Base-by-base conservation (phyloP, 2,329 filamentous ascomycete species). In the Penicillium sp. region DNA sequence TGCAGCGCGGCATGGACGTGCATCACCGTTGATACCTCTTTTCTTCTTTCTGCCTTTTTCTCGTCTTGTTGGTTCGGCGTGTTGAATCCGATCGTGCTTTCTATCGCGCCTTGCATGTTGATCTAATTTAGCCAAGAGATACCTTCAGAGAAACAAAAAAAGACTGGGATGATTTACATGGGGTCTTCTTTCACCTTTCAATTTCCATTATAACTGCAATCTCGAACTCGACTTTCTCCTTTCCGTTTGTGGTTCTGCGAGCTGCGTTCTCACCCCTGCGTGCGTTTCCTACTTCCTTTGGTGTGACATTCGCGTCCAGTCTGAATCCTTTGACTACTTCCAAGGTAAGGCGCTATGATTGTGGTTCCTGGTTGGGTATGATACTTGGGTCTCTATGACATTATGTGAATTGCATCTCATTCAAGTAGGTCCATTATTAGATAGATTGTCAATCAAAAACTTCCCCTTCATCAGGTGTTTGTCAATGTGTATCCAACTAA, bases 1-100 rank as follows among this genome's bases (percentile, higher is more conserved):
- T 81, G 61, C 76, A 79, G 66, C 73, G 75, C 52, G 74, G 81
- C 19, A 75, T 83, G 60, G 81, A 84, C 63, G 75, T 74, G 35
- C 65, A 65, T 43, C 53, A 56, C 48, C 41, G 47, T 44, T 60
- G 54, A 61, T 40, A 46, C 24, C 24, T 49, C 41, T 12, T 49
- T 38, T 32, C 29, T 42, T 29, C 12, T 51, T 42, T 28, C 19
- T 39, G 12, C 29, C 34, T 35, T 34, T 46, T 21, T 35, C 43
- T 45, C 29, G 38, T 26, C 50, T 52, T 51, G 45, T 44, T 54
- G 55, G 47, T 38, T 49, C 46, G 45, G 43, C 43, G 43, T 49
- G 45, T 44, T 49, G 40, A 48, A 48, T 28, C 39, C 48, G 39
- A 52, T 50, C 33, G 38, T 51, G 48, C 43, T 19, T 49, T 57